phyloP scores from a whole-genome alignment of 257 asterid genomes.

The Salvia rosmarinus region DNA sequence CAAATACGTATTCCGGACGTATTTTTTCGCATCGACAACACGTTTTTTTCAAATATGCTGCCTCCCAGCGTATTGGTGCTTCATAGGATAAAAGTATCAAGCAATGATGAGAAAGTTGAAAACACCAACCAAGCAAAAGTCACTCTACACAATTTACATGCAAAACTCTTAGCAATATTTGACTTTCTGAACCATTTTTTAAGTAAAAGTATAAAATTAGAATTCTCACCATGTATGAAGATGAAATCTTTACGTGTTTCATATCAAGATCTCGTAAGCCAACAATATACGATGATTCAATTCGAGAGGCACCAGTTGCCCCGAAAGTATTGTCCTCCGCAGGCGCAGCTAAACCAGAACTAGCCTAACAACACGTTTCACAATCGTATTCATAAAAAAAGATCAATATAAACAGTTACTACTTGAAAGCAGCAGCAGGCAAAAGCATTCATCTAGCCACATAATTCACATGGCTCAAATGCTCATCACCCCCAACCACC shows the following conservation, averaged over 20 bases:
- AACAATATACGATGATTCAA: constrained; percentile 83
- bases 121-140: neutral
- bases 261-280: constrained; percentile 84
- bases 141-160: neutral
- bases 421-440: constrained; percentile 25
- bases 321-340: constrained; percentile 72
- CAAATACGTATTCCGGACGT: too few species aligned
- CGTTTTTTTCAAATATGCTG: too few species aligned
- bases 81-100: neutral
- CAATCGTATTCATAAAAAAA: constrained; percentile 28
- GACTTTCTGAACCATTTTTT: constrained; percentile 17
- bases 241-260: constrained; percentile 92
- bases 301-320: constrained; percentile 70
- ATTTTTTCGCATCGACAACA: too few species aligned
- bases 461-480: constrained; percentile 28
- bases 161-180: constrained; percentile 13
- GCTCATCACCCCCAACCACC: constrained; percentile 29
- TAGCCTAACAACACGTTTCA: constrained; percentile 65
- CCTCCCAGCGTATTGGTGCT: too few species aligned
- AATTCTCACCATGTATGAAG: constrained; percentile 81
- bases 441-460: constrained; percentile 31
- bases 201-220: constrained; percentile 30
- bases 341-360: constrained; percentile 81
- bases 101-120: constrained; percentile 8
- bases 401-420: constrained; percentile 26